Base-by-base conservation (phyloP, 1,139 yeast genomes). In the Yamadazyma dushanensis region DNA sequence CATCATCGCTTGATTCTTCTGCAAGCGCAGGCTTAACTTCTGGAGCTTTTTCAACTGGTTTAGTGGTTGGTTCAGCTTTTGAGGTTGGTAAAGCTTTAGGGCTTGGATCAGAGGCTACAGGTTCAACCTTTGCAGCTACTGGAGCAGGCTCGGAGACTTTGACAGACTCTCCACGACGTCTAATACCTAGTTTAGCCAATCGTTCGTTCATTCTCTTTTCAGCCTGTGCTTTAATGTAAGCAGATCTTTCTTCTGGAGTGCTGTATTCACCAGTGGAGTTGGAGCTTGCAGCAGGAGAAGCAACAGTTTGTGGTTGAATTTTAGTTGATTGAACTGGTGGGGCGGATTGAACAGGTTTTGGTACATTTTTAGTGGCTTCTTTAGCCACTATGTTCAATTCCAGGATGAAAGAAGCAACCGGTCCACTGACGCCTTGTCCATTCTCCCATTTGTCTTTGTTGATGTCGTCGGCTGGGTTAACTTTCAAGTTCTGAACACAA, bases 181-280 rank as follows among this genome's bases (percentile, higher is more conserved):
- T 66, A 36, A 87, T 78, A 1, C 97, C 97, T 40, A 90, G 72
- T 45, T 84, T 85, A 1, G 96, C 96, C 54, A 89, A 70, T 50
- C 94, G 72, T 51, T 89, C 97, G 45, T 80, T 83, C 95, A 90
- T 89, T 53, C 88, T 77, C 59, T 83, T 80, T 49, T 85, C 87
- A 0, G 97, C 97, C 52, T 87, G 95, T 9, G 92, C 96, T 55
- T 87, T 88, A 41, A 89, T 83, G 48, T 81, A 80, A 5, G 90
- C 90, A 6, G 94, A 76, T 46, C 96, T 73, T 39, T 87, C 95
- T 47, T 78, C 85, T 8, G 74, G 72, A 11, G 68, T 63, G 15
- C 48, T 57, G 47, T 65, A 67, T 8, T 50, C 49, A 23, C 50
- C 37, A 8, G 54, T 33, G 16, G 36, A 23, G 33, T 42, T 41